phyloP scores from a whole-genome alignment of 2,329 filamentous ascomycete species.

The Claviceps sp. region DNA sequence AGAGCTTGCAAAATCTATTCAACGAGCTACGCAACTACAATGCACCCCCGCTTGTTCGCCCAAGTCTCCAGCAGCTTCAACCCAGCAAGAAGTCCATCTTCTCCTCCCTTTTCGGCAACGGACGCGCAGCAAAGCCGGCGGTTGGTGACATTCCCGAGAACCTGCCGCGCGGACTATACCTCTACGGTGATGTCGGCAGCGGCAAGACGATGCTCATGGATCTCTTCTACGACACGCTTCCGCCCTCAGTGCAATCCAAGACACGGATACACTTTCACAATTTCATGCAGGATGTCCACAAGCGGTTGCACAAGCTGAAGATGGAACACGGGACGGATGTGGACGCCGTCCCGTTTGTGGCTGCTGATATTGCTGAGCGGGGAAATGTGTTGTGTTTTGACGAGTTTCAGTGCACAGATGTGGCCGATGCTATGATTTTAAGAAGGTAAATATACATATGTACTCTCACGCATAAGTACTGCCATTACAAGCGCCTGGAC shows the following conservation, averaged over 20 bases:
- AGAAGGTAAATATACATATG: constrained; percentile 41
- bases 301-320: constrained; percentile 78
- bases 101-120: constrained; percentile 47
- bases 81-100: constrained; percentile 41
- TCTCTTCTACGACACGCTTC: constrained; percentile 88
- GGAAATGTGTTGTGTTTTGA: constrained; percentile 90
- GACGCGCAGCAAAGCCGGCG: constrained; percentile 22
- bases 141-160: constrained; percentile 50
- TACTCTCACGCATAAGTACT: no score
- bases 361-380: constrained; percentile 80
- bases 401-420: constrained; percentile 97
- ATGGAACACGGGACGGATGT: constrained; percentile 79
- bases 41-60: constrained; percentile 62
- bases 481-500: neutral
- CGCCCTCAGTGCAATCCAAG: constrained; percentile 64
- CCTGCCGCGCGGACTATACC: constrained; percentile 79
- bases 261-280: constrained; percentile 97
- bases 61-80: constrained; percentile 57
- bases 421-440: constrained; percentile 96
- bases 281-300: constrained; percentile 98
- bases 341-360: constrained; percentile 82
- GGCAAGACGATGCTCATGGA: constrained; percentile 99
- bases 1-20: constrained; percentile 79
- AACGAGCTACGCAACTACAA: constrained; percentile 64
- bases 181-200: constrained; percentile 92